Evolutionary conservation across 768 basidiomycete species (phyloP).

Genomic region (Nidularia pulvinata): DNA sequence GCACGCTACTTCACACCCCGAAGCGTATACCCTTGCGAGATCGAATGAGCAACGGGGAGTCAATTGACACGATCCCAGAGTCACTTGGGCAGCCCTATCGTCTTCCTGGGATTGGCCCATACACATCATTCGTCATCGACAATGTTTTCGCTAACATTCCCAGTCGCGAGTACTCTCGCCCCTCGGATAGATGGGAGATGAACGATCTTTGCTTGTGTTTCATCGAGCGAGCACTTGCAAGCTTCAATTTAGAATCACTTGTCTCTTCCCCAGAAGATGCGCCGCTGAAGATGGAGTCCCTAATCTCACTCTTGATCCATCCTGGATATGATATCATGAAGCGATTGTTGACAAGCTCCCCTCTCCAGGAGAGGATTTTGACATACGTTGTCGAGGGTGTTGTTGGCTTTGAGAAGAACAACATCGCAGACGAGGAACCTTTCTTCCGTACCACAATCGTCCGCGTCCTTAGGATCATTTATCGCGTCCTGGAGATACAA

Average conservation of each 20-base stretch:
- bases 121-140: slow-evolving; percentile 85
- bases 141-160: slow-evolving; percentile 83
- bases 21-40: slow-evolving; percentile 68
- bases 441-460: slow-evolving; percentile 76
- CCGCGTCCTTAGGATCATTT: slow-evolving; percentile 80
- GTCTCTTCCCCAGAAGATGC: slow-evolving; percentile 57
- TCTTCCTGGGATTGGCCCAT: slow-evolving; percentile 78
- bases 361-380: slow-evolving; percentile 73
- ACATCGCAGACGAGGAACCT: slow-evolving; percentile 62
- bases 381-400: slow-evolving; percentile 82
- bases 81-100: slow-evolving; percentile 80
- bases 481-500: slow-evolving; percentile 83
- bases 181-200: slow-evolving; percentile 83
- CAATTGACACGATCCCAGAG: slow-evolving; percentile 79
- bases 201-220: slow-evolving; percentile 85
- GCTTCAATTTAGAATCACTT: slow-evolving; percentile 79
- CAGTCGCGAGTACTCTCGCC: slow-evolving; percentile 70
- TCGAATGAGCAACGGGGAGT: slow-evolving; percentile 54
- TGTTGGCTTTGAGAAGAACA: slow-evolving; percentile 69
- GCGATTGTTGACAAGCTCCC: slow-evolving; percentile 70
- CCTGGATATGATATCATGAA: slow-evolving; percentile 90
- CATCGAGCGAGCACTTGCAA: slow-evolving; percentile 80
- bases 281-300: slow-evolving; percentile 44
- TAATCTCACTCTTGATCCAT: slow-evolving; percentile 64
- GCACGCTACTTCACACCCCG: slow-evolving; percentile 81